phyloP scores from a whole-genome alignment of 805 yeast genomes.

The Metschnikowia chrysomelidarum region DNA sequence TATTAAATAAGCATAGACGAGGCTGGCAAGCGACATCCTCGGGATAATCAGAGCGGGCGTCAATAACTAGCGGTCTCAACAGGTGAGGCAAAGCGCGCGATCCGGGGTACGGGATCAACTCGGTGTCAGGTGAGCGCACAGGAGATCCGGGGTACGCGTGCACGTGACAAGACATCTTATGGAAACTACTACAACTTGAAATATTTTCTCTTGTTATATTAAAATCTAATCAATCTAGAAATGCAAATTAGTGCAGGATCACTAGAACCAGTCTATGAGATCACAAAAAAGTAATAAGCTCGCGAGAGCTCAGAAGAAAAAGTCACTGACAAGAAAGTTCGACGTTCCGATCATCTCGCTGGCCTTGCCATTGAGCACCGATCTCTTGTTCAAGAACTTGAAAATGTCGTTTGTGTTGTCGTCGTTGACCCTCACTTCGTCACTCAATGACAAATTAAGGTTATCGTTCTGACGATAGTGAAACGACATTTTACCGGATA shows the following conservation, averaged over 20 bases:
- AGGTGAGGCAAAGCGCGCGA: conserved; percentile 1
- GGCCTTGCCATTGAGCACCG: conserved; percentile 40
- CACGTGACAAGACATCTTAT: too few relatives aligned
- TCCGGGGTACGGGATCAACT: conserved; percentile 3
- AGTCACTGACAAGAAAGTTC: conserved; percentile 42
- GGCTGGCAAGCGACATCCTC: conserved; percentile 16
- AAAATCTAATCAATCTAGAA: too few relatives aligned
- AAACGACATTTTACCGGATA: conserved; percentile 32
- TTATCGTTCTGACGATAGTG: conserved; percentile 38
- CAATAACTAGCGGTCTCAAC: background rate
- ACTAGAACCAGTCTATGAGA: conserved; percentile 6
- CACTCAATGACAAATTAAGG: conserved; percentile 32
- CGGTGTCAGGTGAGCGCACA: conserved; percentile 1
- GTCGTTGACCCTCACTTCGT: conserved; percentile 5
- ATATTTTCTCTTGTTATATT: too few relatives aligned
- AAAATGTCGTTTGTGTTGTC: conserved; percentile 27
- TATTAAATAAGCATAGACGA: conserved; percentile 52
- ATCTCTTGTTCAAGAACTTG: conserved; percentile 34
- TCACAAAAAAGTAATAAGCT: background rate
- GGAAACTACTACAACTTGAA: too few relatives aligned
- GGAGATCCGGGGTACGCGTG: conserved; percentile 11
- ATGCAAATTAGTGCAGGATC: conserved; percentile 6
- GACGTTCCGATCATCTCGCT: conserved; percentile 45
- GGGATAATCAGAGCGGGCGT: background rate
- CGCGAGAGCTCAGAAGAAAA: conserved; percentile 36